These are phyloP conservation scores for Eucalyptus cloeziana DNA, from an alignment of 345 rosid genomes.

Conservation along the genomic window DNA sequence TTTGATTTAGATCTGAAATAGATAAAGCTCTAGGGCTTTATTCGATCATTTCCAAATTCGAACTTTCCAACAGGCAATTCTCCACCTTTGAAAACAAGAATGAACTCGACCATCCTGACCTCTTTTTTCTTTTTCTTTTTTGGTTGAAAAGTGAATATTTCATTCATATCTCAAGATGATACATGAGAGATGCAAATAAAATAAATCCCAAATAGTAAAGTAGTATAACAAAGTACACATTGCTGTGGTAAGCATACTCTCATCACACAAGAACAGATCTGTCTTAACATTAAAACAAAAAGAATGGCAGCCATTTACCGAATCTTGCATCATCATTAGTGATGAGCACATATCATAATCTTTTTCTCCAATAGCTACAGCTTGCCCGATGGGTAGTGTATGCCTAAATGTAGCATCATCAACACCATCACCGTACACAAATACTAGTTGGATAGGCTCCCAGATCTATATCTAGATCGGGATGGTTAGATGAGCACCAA, in stretches of 20 bases:
- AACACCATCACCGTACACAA: neutral
- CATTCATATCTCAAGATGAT: neutral
- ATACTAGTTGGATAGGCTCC: neutral
- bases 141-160: no score
- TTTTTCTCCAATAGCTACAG: neutral
- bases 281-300: neutral
- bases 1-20: neutral
- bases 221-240: neutral
- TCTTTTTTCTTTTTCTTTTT: no score
- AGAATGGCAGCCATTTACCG: neutral
- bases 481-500: neutral
- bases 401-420: neutral
- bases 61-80: neutral
- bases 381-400: accelerated
- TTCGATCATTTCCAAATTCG: neutral
- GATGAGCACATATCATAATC: neutral
- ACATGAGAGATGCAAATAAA: neutral
- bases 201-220: no score
- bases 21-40: neutral
- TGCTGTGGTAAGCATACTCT: neutral
- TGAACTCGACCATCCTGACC: neutral
- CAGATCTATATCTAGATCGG: neutral
- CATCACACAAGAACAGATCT: no score
- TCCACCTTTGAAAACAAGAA: neutral
- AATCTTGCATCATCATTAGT: neutral